Percentiles rank a stretch among this genome's conserved stretches.
phyloP scores from a whole-genome alignment of 129 eudicot species.

The Sambucus nigra region DNA sequence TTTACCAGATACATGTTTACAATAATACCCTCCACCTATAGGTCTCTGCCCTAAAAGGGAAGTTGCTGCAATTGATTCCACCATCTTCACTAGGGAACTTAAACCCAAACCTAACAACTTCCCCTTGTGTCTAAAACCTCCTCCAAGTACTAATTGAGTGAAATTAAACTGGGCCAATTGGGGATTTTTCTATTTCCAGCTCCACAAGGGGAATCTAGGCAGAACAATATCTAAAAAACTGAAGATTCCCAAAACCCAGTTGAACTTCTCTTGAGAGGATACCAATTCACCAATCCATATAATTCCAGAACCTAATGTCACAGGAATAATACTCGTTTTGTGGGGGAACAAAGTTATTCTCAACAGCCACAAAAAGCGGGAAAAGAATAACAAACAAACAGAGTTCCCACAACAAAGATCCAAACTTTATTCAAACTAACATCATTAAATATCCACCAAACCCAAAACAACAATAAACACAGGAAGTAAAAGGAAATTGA shows the following conservation, averaged over 20 bases:
- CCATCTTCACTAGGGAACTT: constrained; percentile 36
- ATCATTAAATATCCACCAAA: constrained; percentile 14
- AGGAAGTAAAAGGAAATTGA: neutral
- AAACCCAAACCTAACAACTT: constrained; percentile 7
- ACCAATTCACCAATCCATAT: constrained; percentile 13
- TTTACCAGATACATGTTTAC: constrained; percentile 24
- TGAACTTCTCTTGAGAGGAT: constrained; percentile 7
- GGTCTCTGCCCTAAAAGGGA: constrained; percentile 55
- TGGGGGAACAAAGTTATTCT: constrained; percentile 26
- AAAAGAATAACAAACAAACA: constrained; percentile 16
- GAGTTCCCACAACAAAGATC: constrained; percentile 28
- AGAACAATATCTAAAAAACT: neutral
- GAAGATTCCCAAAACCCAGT: constrained; percentile 6
- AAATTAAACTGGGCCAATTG: constrained; percentile 9
- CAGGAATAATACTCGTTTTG: constrained; percentile 13
- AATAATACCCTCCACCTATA: constrained; percentile 23
- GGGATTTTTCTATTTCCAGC: neutral
- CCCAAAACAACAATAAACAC: constrained; percentile 11
- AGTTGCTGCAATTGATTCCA: constrained; percentile 58
- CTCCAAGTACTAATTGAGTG: constrained; percentile 1
- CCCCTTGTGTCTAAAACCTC: neutral
- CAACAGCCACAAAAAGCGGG: constrained; percentile 19
- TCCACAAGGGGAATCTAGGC: neutral
- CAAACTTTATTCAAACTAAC: constrained; percentile 28
- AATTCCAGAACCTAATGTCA: constrained; percentile 11